Evolutionary conservation across 768 basidiomycete species (phyloP).

Genomic region (Fomitopsis pulvina): DNA sequence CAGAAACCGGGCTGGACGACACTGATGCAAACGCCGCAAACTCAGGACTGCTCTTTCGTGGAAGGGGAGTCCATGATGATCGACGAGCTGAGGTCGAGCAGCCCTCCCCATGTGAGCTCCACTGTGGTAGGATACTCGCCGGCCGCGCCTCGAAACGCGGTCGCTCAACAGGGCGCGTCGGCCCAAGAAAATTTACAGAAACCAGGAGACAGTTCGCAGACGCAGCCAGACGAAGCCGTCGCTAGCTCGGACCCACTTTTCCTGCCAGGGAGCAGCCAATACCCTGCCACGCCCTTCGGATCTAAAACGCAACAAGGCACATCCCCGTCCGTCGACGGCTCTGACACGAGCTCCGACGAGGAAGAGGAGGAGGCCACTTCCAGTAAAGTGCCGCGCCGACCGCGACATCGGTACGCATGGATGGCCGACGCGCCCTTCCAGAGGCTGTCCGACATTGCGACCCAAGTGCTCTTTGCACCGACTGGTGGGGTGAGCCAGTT

Average conservation of each 20-base stretch:
- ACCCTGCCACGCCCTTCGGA: slow-evolving; percentile 46
- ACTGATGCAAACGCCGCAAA: slow-evolving; percentile 17
- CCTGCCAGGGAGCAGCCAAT: slow-evolving; percentile 44
- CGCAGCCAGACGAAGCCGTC: background rate
- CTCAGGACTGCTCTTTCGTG: slow-evolving; percentile 8
- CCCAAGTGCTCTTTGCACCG: slow-evolving; percentile 27
- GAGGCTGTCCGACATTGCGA: slow-evolving; percentile 47
- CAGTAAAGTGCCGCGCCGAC: slow-evolving; percentile 21
- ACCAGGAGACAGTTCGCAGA: background rate
- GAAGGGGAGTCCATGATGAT: slow-evolving; percentile 19
- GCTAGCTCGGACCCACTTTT: slow-evolving; percentile 34
- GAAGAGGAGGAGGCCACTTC: slow-evolving; percentile 33
- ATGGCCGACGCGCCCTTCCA: slow-evolving; percentile 29
- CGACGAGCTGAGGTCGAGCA: slow-evolving; percentile 31
- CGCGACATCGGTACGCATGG: slow-evolving; percentile 4
- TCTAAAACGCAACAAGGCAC: background rate
- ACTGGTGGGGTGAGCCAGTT: slow-evolving; percentile 21
- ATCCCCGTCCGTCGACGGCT: background rate
- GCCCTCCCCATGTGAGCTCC: slow-evolving; percentile 16
- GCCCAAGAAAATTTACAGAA: background rate
- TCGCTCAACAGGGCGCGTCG: background rate
- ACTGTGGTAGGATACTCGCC: background rate
- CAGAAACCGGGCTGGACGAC: slow-evolving; percentile 23
- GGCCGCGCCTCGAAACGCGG: background rate
- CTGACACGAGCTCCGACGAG: slow-evolving; percentile 16